A percentile compares a stretch with the other conserved stretches of the same genome.
Evolutionary conservation across 1,284 basidiomycete genomes (phyloP).

Genomic region (Puccinia polysora): DNA sequence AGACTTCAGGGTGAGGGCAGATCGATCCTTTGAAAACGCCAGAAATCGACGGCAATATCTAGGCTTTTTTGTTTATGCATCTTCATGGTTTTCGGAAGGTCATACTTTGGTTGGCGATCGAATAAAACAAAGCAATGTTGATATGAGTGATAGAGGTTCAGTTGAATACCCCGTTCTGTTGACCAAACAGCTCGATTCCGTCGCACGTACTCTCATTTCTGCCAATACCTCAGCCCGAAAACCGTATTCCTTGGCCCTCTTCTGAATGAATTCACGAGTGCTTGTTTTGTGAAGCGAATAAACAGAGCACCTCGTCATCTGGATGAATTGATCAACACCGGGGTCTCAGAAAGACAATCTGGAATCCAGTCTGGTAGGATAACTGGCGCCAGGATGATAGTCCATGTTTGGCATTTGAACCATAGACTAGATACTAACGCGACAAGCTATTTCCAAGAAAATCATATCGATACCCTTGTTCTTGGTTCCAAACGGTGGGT

Average conservation of each 20-base stretch:
- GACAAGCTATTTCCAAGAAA: conserved; percentile 31
- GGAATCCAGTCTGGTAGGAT: too few species aligned
- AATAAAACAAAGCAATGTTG: too few species aligned
- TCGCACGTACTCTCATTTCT: conserved; percentile 31
- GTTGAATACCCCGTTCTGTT: too few species aligned
- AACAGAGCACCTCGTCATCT: conserved; percentile 25
- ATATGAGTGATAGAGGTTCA: too few species aligned
- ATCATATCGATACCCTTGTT: conserved; percentile 37
- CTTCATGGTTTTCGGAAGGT: conserved; percentile 38
- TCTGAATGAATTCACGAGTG: conserved; percentile 24
- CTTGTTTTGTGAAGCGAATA: conserved; percentile 41
- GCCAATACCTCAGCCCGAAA: conserved; percentile 25
- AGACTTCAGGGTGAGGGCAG: too few species aligned
- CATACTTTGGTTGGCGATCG: too few species aligned
- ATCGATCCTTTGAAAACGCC: conserved; percentile 29
- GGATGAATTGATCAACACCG: not conserved
- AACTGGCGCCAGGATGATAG: too few species aligned
- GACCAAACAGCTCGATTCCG: too few species aligned
- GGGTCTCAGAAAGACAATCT: too few species aligned
- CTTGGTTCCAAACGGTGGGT: conserved; percentile 41
- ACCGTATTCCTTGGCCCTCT: conserved; percentile 12
- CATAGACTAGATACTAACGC: conserved; percentile 7
- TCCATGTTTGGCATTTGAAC: too few species aligned
- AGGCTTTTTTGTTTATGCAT: conserved; percentile 37
- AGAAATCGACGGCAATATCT: conserved; percentile 36